These are phyloP conservation scores for Brettanomyces anomalus DNA, from an alignment of 805 yeast genomes.

Conservation along the genomic window DNA sequence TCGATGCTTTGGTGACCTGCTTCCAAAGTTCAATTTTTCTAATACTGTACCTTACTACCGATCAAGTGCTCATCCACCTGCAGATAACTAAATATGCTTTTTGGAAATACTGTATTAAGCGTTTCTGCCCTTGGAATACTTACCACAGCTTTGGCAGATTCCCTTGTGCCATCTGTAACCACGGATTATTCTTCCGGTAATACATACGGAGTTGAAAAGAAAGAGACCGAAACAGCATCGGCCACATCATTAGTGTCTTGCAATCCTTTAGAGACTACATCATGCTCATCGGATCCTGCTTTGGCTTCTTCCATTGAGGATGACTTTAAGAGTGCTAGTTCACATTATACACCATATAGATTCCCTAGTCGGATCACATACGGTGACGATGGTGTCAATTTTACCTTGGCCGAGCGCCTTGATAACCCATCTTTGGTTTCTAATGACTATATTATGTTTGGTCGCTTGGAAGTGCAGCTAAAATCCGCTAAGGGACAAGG, in stretches of 20 bases:
- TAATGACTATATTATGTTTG: slow-evolving; percentile 81
- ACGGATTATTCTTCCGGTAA: no score
- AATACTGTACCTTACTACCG: no score
- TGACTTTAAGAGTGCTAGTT: slow-evolving; percentile 39
- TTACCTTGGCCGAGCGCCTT: slow-evolving; percentile 51
- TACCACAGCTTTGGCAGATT: neutral
- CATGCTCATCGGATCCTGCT: slow-evolving; percentile 42
- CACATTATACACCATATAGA: slow-evolving; percentile 34
- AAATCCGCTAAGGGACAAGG: slow-evolving; percentile 75
- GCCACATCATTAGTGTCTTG: slow-evolving; percentile 18
- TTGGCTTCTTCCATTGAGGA: slow-evolving; percentile 46
- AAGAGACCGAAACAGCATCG: no score
- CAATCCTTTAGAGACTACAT: slow-evolving; percentile 23
- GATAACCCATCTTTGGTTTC: slow-evolving; percentile 78
- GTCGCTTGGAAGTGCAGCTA: slow-evolving; percentile 64
- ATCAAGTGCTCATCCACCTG: no score
- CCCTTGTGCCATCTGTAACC: no score
- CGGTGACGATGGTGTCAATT: slow-evolving; percentile 47
- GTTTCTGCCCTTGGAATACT: neutral
- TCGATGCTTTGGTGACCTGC: no score
- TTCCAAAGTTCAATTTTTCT: no score
- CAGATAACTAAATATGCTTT: no score
- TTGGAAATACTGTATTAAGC: no score
- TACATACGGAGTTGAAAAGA: no score
- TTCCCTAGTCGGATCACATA: slow-evolving; percentile 38